Evolutionary conservation across 2,329 filamentous ascomycete species (phyloP), one percentile per base, ranked within the genome.

Genomic region (Neonectria punicea): DNA sequence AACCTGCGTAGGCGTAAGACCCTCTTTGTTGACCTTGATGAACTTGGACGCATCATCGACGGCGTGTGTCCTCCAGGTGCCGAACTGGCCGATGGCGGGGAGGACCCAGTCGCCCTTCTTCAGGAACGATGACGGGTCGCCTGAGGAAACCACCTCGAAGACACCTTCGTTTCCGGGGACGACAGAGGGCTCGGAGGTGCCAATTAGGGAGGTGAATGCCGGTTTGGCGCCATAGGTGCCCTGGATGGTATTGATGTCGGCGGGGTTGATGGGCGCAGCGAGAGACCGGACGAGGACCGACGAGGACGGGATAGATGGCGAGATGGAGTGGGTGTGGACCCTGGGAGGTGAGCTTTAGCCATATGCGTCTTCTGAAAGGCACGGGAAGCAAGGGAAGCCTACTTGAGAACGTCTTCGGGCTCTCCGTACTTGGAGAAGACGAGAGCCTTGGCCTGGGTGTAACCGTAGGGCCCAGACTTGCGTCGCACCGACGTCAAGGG

Each of bases 221-320:
- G 94, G 94, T 77, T 93, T 93, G 50, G 90, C 90, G 67, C 95
- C 95, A 82, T 99, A 99, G 4, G 95, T 94, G 70, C 96, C 96
- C 84, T 99, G 96, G 75, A 99, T 93, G 75, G 95, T 95, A 84
- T 99, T 99, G 80, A 99, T 93, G 82, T 99, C 96, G 75, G 96
- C 94, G 25, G 96, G 96, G 83, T 99, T 99, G 80, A 99, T 93
- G 62, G 96, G 93, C 1, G 94, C 90, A 34, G 94, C 93, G 74
- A 99, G 92, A 74, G 96, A 91, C 79, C 93, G 93, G 65, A 99
- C 84, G 59, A 95, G 94, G 71, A 97, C 81, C 51, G 86, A 82
- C 53, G 80, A 80, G 36, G 83, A 78, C 53, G 92, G 91, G 68
- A 94, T 87, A 4, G 88, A 86, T 3, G 93, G 92, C 4, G 91